Percentiles rank a stretch among this genome's conserved stretches.
These are phyloP conservation scores for Arachis hypogaea DNA, from an alignment of 306 rosid genomes.

Conservation along the genomic window DNA sequence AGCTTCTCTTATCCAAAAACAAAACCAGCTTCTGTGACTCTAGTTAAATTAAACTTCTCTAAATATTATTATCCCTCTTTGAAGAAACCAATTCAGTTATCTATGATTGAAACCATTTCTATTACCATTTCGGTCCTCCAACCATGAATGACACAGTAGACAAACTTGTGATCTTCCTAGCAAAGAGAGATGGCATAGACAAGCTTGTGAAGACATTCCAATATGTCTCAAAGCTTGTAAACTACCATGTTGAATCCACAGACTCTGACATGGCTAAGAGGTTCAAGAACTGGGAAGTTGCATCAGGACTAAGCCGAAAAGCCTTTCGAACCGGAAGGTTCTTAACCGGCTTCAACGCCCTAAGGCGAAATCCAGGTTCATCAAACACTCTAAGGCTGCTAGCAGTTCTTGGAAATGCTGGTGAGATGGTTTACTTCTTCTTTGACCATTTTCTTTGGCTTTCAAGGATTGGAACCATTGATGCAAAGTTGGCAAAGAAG, in stretches of 20 bases:
- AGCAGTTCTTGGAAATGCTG: conserved; percentile 73
- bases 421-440: conserved; percentile 92
- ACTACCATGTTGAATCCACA: conserved; percentile 68
- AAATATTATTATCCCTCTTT: background rate
- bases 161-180: conserved; percentile 85
- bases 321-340: conserved; percentile 86
- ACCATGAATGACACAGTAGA: conserved; percentile 80
- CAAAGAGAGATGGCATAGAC: conserved; percentile 98
- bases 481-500: conserved; percentile 58
- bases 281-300: conserved; percentile 84
- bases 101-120: background rate
- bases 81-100: conserved; percentile 14
- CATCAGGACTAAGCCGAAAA: conserved; percentile 85
- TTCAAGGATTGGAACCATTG: conserved; percentile 77
- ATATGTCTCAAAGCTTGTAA: conserved; percentile 81
- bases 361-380: conserved; percentile 74
- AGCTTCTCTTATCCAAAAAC: conserved; percentile 60
- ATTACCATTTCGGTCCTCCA: background rate
- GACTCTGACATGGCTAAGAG: conserved; percentile 53
- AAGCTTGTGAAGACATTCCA: conserved; percentile 96
- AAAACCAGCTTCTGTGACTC: conserved; percentile 54
- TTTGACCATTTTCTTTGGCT: conserved; percentile 95
- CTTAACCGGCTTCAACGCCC: conserved; percentile 76
- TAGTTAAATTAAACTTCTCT: conserved; percentile 36
- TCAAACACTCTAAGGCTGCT: conserved; percentile 50